phyloP scores from a whole-genome alignment of 805 yeast genomes.

The Ogataea saltuana region DNA sequence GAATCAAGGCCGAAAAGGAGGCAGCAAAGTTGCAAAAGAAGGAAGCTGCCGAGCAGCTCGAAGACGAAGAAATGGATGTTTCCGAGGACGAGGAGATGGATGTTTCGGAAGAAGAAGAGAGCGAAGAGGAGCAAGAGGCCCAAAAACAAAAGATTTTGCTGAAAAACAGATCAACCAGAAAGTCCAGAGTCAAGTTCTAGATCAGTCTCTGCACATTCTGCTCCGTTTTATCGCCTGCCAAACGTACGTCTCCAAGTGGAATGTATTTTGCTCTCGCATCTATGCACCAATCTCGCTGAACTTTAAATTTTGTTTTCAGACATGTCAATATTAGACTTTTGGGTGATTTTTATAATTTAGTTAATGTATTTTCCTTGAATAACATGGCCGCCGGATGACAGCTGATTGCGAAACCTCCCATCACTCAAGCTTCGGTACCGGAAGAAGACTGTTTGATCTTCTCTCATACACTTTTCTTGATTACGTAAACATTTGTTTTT shows the following conservation, averaged over 20 bases:
- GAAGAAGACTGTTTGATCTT: too few relatives aligned
- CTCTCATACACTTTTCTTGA: too few relatives aligned
- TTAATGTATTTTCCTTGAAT: neutral
- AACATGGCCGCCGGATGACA: too few relatives aligned
- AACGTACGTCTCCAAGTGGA: neutral
- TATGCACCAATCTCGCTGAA: conserved; percentile 6
- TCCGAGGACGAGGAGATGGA: conserved; percentile 36
- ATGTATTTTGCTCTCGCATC: neutral
- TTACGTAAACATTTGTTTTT: too few relatives aligned
- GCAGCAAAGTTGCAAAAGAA: conserved; percentile 56
- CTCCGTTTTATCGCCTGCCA: conserved; percentile 4
- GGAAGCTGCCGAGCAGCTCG: conserved; percentile 48
- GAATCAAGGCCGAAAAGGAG: conserved; percentile 69
- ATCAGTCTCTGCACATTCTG: conserved; percentile 19
- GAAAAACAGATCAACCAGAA: conserved; percentile 62
- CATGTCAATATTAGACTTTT: conserved; percentile 4
- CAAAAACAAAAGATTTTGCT: conserved; percentile 55
- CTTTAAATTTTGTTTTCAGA: conserved; percentile 4
- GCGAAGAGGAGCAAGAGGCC: conserved; percentile 39
- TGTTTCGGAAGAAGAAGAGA: conserved; percentile 40
- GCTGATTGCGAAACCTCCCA: too few relatives aligned
- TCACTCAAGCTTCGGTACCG: too few relatives aligned
- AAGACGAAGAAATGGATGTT: conserved; percentile 48
- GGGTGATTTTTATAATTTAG: conserved; percentile 6
- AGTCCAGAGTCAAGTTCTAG: conserved; percentile 46